Conservation (phyloP, 306 rosid species). For the Rubus parviflorus region DNA sequence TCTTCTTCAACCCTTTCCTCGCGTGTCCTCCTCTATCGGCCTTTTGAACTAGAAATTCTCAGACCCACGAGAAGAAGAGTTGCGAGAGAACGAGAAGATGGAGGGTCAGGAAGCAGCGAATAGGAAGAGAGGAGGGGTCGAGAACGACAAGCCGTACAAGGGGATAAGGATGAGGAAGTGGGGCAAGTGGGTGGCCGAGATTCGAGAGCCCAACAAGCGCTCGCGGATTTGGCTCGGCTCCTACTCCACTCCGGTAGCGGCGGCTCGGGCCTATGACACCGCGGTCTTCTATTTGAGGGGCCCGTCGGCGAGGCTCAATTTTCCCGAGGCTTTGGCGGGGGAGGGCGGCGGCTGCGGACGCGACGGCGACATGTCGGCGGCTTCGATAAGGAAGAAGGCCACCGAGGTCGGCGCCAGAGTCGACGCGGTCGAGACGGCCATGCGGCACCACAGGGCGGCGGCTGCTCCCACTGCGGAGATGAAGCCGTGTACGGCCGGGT, state of each 20-base stretch:
- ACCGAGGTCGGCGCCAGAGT: constrained; percentile 92
- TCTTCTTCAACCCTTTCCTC: background rate
- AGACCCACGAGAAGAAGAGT: too few species aligned
- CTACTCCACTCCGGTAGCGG: constrained; percentile 88
- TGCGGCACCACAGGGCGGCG: constrained; percentile 27
- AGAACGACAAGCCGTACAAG: constrained; percentile 74
- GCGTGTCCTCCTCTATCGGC: constrained; percentile 14
- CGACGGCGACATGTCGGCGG: constrained; percentile 74
- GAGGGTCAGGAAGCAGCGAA: constrained; percentile 20
- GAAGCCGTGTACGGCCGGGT: constrained; percentile 29
- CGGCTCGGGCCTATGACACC: constrained; percentile 95
- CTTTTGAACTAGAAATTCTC: too few species aligned
- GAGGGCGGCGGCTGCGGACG: constrained; percentile 28
- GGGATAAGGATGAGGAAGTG: constrained; percentile 99
- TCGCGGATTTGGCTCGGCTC: constrained; percentile 98
- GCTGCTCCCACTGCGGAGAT: constrained; percentile 23
- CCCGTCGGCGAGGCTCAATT: constrained; percentile 86
- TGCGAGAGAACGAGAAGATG: background rate
- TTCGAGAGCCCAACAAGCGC: constrained; percentile 94
- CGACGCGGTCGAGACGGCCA: constrained; percentile 71
- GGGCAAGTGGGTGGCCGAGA: constrained; percentile 99
- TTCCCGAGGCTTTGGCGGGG: constrained; percentile 58
- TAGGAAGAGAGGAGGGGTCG: constrained; percentile 36
- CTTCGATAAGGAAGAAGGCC: constrained; percentile 78
- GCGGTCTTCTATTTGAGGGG: constrained; percentile 89